phyloP scores from a whole-genome alignment of 169 alveolate genomes.

The Eimeria mitis region DNA sequence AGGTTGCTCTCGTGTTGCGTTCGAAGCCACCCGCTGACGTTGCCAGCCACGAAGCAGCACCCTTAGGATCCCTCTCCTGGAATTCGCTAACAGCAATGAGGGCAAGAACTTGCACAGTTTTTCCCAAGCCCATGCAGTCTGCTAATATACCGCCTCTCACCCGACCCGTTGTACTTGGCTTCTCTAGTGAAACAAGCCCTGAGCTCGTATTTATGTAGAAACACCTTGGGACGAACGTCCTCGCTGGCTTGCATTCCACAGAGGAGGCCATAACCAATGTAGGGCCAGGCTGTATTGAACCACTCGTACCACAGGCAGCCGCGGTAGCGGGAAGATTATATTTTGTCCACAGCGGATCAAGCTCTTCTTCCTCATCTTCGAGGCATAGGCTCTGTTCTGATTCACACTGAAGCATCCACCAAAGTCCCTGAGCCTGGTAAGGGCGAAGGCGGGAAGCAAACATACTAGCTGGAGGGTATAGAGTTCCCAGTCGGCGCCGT shows the following conservation, averaged over 20 bases:
- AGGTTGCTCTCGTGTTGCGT: not conserved
- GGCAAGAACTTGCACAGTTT: conserved; percentile 95
- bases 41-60: conserved; percentile 36
- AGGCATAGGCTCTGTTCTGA: not conserved
- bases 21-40: not conserved
- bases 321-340: not conserved
- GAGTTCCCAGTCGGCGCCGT: conserved; percentile 15
- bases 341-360: conserved; percentile 55
- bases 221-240: not conserved
- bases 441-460: conserved; percentile 80
- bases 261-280: not conserved
- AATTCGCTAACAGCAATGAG: conserved; percentile 67
- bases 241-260: not conserved
- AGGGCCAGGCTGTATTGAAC: not conserved
- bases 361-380: conserved; percentile 28
- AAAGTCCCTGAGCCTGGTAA: conserved; percentile 83
- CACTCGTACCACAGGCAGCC: not conserved
- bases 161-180: conserved; percentile 58
- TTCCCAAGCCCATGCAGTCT: conserved; percentile 99
- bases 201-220: conserved; percentile 54
- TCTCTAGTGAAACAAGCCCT: conserved; percentile 65
- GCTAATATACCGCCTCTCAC: conserved; percentile 94
- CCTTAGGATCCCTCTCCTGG: conserved; percentile 52
- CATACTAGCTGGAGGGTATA: conserved; percentile 66
- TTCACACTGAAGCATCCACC: conserved; percentile 83